A percentile compares a stretch with the other conserved stretches of the same genome.
Evolutionary conservation across 331 rosid genomes (phyloP).

Genomic region (Pyracantha coccinea): DNA sequence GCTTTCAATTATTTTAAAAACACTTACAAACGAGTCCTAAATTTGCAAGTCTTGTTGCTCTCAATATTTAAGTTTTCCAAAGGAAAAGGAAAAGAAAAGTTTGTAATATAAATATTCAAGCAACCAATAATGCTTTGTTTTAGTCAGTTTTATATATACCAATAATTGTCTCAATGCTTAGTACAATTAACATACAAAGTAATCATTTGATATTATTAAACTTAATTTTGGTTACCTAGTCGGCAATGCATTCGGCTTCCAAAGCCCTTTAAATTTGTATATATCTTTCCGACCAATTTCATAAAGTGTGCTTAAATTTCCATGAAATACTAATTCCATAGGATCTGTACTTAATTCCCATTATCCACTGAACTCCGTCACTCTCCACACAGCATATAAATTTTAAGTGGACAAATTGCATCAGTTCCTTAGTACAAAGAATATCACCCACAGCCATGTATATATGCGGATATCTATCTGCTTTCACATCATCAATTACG

Average conservation of each 20-base stretch:
- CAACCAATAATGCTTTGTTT: not conserved
- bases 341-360: not conserved
- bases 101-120: not conserved
- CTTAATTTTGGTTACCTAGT: too few species aligned
- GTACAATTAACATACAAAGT: not conserved
- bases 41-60: not conserved
- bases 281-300: not conserved
- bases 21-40: too few species aligned
- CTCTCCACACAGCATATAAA: not conserved
- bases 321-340: not conserved
- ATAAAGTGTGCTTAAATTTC: not conserved
- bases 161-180: not conserved
- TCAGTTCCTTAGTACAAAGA: not conserved
- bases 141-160: not conserved
- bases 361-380: not conserved
- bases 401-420: slow-evolving; percentile 16
- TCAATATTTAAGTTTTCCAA: not conserved
- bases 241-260: not conserved
- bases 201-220: too few species aligned
- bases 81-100: not conserved
- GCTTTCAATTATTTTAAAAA: too few species aligned
- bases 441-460: not conserved
- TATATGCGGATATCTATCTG: not conserved
- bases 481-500: not conserved
- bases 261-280: not conserved